Percentiles rank a stretch among this genome's conserved stretches.
Evolutionary conservation across 495 filamentous ascomycete species (phyloP).

Genomic region (Talaromyces trachyspermus): DNA sequence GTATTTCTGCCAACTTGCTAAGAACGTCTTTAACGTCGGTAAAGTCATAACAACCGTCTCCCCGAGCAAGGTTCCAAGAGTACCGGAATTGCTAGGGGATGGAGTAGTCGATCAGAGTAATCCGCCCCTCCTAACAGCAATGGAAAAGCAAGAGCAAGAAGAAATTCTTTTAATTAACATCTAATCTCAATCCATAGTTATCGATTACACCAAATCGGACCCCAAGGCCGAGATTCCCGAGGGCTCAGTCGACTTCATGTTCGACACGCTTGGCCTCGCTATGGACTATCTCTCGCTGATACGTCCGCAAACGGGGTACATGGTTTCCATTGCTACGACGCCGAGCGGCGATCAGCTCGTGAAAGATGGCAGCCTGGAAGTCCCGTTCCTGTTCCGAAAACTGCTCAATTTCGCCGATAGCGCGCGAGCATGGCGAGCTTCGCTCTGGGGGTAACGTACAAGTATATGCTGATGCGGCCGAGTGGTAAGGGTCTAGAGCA

Average conservation of each 20-base stretch:
- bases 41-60: constrained; percentile 8
- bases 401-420: constrained; percentile 3
- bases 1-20: constrained; percentile 6
- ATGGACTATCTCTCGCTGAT: constrained; percentile 13
- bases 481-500: constrained; percentile 31
- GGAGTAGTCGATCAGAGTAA: constrained; percentile 6
- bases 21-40: constrained; percentile 9
- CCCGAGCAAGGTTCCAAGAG: constrained; percentile 3
- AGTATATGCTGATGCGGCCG: constrained; percentile 41
- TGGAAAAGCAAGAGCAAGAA: background rate
- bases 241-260: constrained; percentile 8
- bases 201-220: constrained; percentile 8
- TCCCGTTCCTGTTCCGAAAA: constrained; percentile 1
- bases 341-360: constrained; percentile 21
- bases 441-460: constrained; percentile 19
- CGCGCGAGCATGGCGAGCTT: background rate
- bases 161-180: background rate
- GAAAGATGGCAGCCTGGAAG: background rate
- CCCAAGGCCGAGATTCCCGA: constrained; percentile 4
- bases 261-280: constrained; percentile 5
- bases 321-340: constrained; percentile 33
- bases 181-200: background rate
- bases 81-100: constrained; percentile 3
- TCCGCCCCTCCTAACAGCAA: background rate
- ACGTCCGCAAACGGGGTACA: constrained; percentile 28